Base-by-base conservation (phyloP, 192 early-diverging fungal genomes). In the Umbelopsis isabellina region DNA sequence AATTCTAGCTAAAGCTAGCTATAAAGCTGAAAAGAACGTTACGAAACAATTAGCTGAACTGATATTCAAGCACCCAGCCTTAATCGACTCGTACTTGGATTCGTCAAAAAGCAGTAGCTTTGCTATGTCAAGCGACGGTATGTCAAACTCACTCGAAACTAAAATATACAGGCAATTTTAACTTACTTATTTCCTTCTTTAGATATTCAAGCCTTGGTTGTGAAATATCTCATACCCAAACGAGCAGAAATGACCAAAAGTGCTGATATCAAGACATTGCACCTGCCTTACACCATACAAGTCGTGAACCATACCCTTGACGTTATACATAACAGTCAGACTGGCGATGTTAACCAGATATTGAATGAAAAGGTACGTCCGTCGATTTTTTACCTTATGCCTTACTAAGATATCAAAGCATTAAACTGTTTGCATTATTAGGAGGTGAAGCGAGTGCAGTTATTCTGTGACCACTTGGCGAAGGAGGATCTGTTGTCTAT, bases 271-370 rank as follows among this genome's bases (percentile, higher is more conserved):
- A 61, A 61, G 33, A 18, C 27, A 30, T 12, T 61, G 4, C 55
- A 61, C 4, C 30, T 61, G 30, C 55, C 55, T 35, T 61, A 61
- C 15, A 61, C 33, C 13, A 61, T 61, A 35, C 55, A 61, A 61
- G 55, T 61, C 16, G 18, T 25, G 12, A 61, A 30, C 13, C 33
- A 37, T 61, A 61, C 55, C 27, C 25, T 61, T 25, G 55, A 61
- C 2, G 18, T 61, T 16, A 16, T 61, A 3, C 12, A 18, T 3
- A 16, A 15, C 13, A 35, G 55, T 33, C 55, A 35, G 18, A 61
- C 12, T 16, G 25, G 18, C 16, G 16, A 25, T 18, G 30, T 25
- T 35, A 35, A 61, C 13, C 15, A 61, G 3, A 27, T 35, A 35
- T n/a, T 61, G 25, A 61, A 22, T 33, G 55, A 61, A 35, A 61